Base-by-base conservation (phyloP, 108 stramenopile genomes). In the Nannochloropsis oceanica region DNA sequence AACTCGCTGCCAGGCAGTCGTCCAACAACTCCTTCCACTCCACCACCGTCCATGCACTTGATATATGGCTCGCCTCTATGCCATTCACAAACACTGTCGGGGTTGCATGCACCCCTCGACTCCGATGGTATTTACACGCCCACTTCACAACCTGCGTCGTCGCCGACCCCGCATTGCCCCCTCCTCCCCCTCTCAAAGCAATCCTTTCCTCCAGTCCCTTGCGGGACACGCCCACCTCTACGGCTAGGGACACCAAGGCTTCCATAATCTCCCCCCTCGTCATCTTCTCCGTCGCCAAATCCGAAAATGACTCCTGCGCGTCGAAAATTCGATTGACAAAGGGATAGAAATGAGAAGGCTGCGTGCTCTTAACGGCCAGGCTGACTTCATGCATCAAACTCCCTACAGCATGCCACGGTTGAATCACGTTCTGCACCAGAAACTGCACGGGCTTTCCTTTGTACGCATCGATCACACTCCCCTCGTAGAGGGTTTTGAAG, bases 81-180 rank as follows among this genome's bases (percentile, higher is more conserved):
- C 89, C 89, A 79, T 92, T 92, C 25, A 91, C 84, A 84, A 92
- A 90, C 43, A 91, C 90, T 3, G 92, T 92, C 8, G 92, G 92
- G 11, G 92, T 92, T 14, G 90, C 92, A 44, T 92, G 92, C 25
- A 92, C 88, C 27, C 90, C 92, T 79, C 90, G 80, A 13, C 83
- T 22, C 3, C 92, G 92, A 80, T 92, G 92, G 46, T 84, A 81
- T 73, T 91, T 92, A 79, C 50, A 79, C 1, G 89, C 87, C 59
- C 84, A 91, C 83, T 92, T 92, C 18, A 92, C 18, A 13, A 83
- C 82, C 43, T 90, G 73, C 9, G 92, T 92, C 44, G 88, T 79
- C 82, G 18, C 44, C 73, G 89, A 89, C 25, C 91, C 89, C 13
- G 22, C 14, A 22, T 86, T 84, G 43, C 83, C 73, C 22, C 25